Evolutionary conservation across 2,329 filamentous ascomycete species (phyloP).

Genomic region (Setomelanomma holmii): DNA sequence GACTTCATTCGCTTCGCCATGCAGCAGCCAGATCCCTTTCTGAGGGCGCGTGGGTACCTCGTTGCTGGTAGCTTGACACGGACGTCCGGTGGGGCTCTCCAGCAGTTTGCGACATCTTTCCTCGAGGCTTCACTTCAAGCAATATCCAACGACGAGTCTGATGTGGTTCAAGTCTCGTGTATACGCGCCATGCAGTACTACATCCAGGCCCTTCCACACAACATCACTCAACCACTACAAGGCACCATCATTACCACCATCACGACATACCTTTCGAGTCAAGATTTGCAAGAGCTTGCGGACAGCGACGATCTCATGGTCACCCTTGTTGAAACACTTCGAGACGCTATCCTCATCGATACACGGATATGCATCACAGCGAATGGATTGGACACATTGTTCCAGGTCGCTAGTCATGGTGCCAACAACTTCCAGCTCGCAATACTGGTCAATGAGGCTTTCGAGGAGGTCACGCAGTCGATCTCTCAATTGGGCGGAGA

Average conservation of each 20-base stretch:
- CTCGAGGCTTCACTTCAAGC: conserved; percentile 77
- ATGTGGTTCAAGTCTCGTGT: conserved; percentile 91
- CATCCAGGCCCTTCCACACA: conserved; percentile 60
- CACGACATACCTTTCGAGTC: conserved; percentile 75
- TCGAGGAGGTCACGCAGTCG: conserved; percentile 81
- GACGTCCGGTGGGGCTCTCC: conserved; percentile 65
- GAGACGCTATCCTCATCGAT: conserved; percentile 82
- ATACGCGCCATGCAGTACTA: conserved; percentile 83
- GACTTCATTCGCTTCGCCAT: conserved; percentile 82
- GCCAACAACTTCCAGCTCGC: conserved; percentile 91
- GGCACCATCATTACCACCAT: conserved; percentile 65
- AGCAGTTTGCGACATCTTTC: conserved; percentile 65
- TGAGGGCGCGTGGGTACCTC: conserved; percentile 86
- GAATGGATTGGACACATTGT: conserved; percentile 81
- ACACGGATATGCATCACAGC: conserved; percentile 76
- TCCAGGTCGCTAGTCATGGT: conserved; percentile 86
- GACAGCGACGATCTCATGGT: conserved; percentile 93
- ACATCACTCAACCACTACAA: conserved; percentile 65
- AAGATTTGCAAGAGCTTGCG: conserved; percentile 82
- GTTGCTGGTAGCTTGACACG: conserved; percentile 81
- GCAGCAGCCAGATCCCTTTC: conserved; percentile 73
- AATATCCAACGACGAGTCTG: conserved; percentile 77
- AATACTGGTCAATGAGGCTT: conserved; percentile 85
- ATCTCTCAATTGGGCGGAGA: conserved; percentile 70
- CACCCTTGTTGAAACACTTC: conserved; percentile 84